These are phyloP conservation scores for Sarocladium brachiariae DNA, from an alignment of 2,329 filamentous ascomycete species.

Conservation along the genomic window DNA sequence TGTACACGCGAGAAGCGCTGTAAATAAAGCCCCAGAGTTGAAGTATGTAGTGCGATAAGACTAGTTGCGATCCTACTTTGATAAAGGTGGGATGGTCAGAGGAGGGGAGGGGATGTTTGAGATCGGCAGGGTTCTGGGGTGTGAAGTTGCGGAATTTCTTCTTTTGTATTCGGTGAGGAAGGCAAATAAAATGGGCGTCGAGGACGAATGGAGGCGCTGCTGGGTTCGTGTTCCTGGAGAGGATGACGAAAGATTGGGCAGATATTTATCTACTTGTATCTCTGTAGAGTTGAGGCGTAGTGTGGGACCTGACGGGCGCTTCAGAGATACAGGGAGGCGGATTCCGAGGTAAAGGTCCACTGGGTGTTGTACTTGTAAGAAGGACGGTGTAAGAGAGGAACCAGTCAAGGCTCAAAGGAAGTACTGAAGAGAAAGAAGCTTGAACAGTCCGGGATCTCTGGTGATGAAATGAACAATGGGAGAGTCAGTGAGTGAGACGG, in stretches of 20 bases:
- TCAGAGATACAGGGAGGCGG: not conserved
- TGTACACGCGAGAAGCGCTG: constrained; percentile 8
- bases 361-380: too few relatives aligned
- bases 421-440: too few relatives aligned
- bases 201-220: not conserved
- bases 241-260: not conserved
- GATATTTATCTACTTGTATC: too few relatives aligned
- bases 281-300: constrained; percentile 1
- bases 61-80: not conserved
- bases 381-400: too few relatives aligned
- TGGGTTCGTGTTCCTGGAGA: not conserved
- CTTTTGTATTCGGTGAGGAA: not conserved
- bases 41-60: too few relatives aligned
- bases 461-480: not conserved
- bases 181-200: not conserved
- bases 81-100: not conserved
- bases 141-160: not conserved
- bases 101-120: not conserved
- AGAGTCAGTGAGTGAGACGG: not conserved
- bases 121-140: constrained; percentile 7
- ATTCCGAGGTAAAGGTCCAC: not conserved
- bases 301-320: constrained; percentile 8
- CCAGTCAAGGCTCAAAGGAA: too few relatives aligned
- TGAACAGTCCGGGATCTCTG: too few relatives aligned
- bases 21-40: not conserved